A percentile compares a stretch with the other conserved stretches of the same genome.
Conservation (phyloP, 2,329 filamentous ascomycete genomes). For the Beauveria australis region DNA sequence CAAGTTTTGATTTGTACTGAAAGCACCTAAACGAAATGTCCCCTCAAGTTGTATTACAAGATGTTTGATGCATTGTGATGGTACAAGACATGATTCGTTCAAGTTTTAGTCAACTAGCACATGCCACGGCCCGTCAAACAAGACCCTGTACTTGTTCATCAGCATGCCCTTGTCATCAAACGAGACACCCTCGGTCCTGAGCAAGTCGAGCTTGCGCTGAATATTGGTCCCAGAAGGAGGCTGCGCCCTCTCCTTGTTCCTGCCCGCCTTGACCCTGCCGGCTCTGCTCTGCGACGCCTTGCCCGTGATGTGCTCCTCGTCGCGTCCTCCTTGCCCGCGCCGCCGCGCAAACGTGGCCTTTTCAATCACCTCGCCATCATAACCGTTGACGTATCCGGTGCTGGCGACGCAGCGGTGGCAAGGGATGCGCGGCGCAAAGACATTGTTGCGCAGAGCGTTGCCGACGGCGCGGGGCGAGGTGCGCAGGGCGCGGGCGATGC, state of each 20-base stretch:
- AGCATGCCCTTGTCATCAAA: conserved; percentile 11
- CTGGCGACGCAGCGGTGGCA: conserved; percentile 11
- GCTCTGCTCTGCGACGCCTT: conserved; percentile 10
- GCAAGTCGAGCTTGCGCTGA: conserved; percentile 6
- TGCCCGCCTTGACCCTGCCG: not conserved
- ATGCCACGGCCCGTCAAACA: conserved; percentile 11
- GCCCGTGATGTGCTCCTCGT: not conserved
- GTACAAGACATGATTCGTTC: not conserved
- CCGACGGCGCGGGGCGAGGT: conserved; percentile 12
- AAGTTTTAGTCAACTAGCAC: not conserved
- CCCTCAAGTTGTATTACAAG: not conserved
- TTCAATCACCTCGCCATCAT: conserved; percentile 9
- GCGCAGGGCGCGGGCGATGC: conserved; percentile 5
- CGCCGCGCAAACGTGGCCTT: not conserved
- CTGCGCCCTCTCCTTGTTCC: not conserved
- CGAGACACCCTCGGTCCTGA: conserved; percentile 1
- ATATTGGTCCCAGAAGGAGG: conserved; percentile 11
- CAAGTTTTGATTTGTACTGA: not conserved
- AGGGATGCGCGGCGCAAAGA: conserved; percentile 9
- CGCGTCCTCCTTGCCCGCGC: not conserved
- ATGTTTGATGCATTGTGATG: not conserved
- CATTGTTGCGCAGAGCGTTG: conserved; percentile 12
- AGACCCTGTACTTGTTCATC: conserved; percentile 2
- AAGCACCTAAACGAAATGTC: not conserved
- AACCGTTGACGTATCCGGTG: conserved; percentile 12